Evolutionary conservation across 208 protist genomes (phyloP).

Genomic region (Crithidia fasciculata): DNA sequence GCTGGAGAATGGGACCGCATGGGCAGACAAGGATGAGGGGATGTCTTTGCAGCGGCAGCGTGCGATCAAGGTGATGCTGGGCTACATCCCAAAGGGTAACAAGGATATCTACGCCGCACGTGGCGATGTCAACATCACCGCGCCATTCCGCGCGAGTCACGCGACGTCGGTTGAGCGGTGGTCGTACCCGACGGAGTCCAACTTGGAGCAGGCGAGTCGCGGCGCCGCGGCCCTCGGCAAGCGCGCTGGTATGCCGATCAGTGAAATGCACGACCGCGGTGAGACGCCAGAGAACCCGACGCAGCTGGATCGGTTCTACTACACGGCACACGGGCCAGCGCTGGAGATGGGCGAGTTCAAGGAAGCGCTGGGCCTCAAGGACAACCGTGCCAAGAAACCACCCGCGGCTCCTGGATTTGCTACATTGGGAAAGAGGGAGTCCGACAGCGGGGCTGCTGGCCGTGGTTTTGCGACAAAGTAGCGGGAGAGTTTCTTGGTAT

Average conservation of each 20-base stretch:
- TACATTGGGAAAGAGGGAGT: slow-evolving; percentile 55
- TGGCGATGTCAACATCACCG: slow-evolving; percentile 82
- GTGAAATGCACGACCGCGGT: slow-evolving; percentile 87
- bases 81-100: slow-evolving; percentile 89
- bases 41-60: slow-evolving; percentile 87
- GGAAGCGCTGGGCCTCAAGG: slow-evolving; percentile 87
- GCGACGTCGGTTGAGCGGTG: slow-evolving; percentile 72
- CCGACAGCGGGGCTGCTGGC: slow-evolving; percentile 7
- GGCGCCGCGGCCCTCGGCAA: slow-evolving; percentile 82
- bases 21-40: slow-evolving; percentile 88
- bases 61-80: slow-evolving; percentile 87
- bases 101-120: slow-evolving; percentile 84
- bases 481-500: background rate
- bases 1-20: slow-evolving; percentile 80
- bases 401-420: slow-evolving; percentile 69
- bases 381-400: slow-evolving; percentile 67
- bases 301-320: slow-evolving; percentile 86
- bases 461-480: slow-evolving; percentile 37
- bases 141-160: slow-evolving; percentile 86
- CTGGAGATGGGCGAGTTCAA: slow-evolving; percentile 88
- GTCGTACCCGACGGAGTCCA: slow-evolving; percentile 78
- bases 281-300: slow-evolving; percentile 84
- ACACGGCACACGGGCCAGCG: slow-evolving; percentile 74
- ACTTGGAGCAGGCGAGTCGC: slow-evolving; percentile 84
- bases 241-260: slow-evolving; percentile 82